Percentiles rank a stretch among this genome's conserved stretches.
phyloP scores from a whole-genome alignment of 805 yeast species.

The Cyberlindnera euphorbiiphila region DNA sequence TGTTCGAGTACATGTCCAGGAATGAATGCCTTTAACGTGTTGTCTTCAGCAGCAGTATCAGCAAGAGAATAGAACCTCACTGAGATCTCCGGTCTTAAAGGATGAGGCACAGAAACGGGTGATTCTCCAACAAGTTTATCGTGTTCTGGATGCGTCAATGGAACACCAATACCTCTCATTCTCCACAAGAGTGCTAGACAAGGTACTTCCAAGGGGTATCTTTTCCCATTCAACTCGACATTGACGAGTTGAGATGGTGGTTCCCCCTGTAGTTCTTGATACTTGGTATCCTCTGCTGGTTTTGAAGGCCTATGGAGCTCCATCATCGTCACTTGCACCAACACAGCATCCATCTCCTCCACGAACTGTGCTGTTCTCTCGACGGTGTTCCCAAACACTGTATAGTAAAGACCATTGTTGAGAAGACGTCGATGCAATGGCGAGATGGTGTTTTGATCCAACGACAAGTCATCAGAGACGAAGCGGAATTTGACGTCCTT shows the following conservation, averaged over 20 bases:
- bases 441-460: conserved; percentile 10
- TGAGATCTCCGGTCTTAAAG: conserved; percentile 1
- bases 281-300: not conserved
- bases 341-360: not conserved
- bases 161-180: conserved; percentile 20
- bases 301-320: not conserved
- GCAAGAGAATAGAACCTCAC: conserved; percentile 7
- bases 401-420: conserved; percentile 21
- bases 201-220: conserved; percentile 11
- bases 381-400: conserved; percentile 19
- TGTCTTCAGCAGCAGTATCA: not conserved
- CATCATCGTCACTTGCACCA: conserved; percentile 1
- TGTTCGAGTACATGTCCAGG: conserved; percentile 23
- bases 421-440: conserved; percentile 18
- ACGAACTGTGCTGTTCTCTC: conserved; percentile 6
- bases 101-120: conserved; percentile 2
- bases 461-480: conserved; percentile 9
- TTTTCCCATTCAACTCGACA: conserved; percentile 8
- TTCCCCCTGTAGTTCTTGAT: conserved; percentile 1
- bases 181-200: conserved; percentile 17
- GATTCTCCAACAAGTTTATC: conserved; percentile 1
- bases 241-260: conserved; percentile 4
- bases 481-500: conserved; percentile 16
- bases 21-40: conserved; percentile 16
- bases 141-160: conserved; percentile 12